A percentile compares a stretch with the other conserved stretches of the same genome.
Evolutionary conservation across 805 yeast genomes (phyloP).

Genomic region (Kluyveromyces wickerhamii): DNA sequence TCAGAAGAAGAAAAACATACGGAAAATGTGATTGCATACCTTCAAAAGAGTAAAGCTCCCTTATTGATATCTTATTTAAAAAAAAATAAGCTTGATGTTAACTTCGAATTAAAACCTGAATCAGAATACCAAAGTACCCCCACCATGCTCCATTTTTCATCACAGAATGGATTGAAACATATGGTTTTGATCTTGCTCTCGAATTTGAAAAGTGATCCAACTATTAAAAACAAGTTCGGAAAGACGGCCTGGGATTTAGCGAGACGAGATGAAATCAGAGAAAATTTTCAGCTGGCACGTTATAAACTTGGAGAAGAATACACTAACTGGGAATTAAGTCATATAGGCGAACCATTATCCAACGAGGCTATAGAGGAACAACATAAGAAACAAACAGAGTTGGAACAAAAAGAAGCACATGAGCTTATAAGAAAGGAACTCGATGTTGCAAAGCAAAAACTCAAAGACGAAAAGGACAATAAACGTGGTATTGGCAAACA

Average conservation of each 20-base stretch:
- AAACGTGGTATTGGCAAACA: conserved; percentile 33
- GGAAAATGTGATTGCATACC: conserved; percentile 44
- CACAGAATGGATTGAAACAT: conserved; percentile 57
- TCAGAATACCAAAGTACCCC: conserved; percentile 50
- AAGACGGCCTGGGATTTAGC: conserved; percentile 67
- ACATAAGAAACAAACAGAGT: conserved; percentile 32
- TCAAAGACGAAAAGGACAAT: conserved; percentile 11
- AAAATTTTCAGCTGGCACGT: conserved; percentile 64
- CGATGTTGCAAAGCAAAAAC: conserved; percentile 23
- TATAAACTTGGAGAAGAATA: conserved; percentile 55
- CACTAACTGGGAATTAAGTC: conserved; percentile 63
- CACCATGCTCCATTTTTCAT: conserved; percentile 70
- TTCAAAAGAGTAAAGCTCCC: conserved; percentile 75
- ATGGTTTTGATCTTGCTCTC: conserved; percentile 55
- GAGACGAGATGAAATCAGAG: conserved; percentile 36
- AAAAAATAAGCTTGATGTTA: conserved; percentile 45
- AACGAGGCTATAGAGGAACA: conserved; percentile 48
- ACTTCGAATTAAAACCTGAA: conserved; percentile 50
- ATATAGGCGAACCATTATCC: conserved; percentile 51
- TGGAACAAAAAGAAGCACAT: conserved; percentile 34
- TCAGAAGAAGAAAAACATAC: conserved; percentile 44
- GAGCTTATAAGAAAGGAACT: conserved; percentile 20
- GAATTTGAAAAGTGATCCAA: conserved; percentile 65
- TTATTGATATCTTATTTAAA: conserved; percentile 54
- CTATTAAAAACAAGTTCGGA: conserved; percentile 42